A percentile compares a stretch with the other conserved stretches of the same genome.
Evolutionary conservation across 78 protist species (phyloP).

Genomic region (Dictyostelium brefeldianum): DNA sequence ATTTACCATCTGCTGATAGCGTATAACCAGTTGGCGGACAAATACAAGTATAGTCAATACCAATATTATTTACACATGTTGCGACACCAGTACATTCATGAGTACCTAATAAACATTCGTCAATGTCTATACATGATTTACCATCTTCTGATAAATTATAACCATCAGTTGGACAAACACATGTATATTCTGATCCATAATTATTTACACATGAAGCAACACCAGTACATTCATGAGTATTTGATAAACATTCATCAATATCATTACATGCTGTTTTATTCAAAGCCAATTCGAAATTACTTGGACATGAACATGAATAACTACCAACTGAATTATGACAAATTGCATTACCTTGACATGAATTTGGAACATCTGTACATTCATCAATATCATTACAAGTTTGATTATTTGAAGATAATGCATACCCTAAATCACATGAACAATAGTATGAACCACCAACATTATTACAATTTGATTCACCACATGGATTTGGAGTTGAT

Average conservation of each 20-base stretch:
- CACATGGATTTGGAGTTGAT: neutral
- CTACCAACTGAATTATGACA: neutral
- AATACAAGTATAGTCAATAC: neutral
- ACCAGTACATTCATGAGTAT: neutral
- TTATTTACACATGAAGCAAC: no score
- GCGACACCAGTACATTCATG: neutral
- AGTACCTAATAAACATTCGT: neutral
- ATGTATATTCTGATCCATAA: neutral
- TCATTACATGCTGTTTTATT: neutral
- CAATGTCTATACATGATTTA: neutral
- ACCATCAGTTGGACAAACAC: neutral
- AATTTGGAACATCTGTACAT: neutral
- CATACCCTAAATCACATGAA: conserved; percentile 2
- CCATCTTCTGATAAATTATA: neutral
- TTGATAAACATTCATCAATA: neutral
- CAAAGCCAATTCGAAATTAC: no score
- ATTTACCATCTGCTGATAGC: neutral
- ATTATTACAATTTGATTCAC: neutral
- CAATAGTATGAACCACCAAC: neutral
- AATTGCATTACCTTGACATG: neutral
- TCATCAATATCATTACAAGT: conserved; percentile 5
- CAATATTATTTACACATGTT: neutral
- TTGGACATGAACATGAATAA: neutral
- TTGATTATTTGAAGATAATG: no score
- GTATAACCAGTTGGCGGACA: neutral